Base-by-base conservation (phyloP, 441 rosid species). In the Jatropha multifida region DNA sequence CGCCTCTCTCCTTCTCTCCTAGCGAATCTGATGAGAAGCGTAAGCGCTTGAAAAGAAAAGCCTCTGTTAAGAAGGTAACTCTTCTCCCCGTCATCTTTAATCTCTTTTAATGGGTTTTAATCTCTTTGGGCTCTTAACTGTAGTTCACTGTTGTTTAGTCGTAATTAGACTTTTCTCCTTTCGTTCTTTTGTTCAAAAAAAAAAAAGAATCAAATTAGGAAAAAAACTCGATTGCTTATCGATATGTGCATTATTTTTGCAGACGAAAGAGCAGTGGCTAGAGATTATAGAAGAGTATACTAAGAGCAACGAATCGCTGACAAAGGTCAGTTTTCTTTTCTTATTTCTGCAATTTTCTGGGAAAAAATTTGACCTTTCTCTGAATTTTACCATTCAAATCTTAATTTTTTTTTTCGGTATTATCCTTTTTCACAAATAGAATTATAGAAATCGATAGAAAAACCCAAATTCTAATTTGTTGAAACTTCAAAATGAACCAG, bases 11-110 rank as follows among this genome's bases (percentile, higher is more conserved):
- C 1, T 82, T 82, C 72, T 61, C 76, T 17, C 82, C 85, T 0
- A 83, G 86, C 48, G 89, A 86, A 80, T 79, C 85, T 62, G 88
- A 84, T 12, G 90, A 78, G 67, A 82, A 77, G 55, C 75, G 73
- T 37, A 80, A 70, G 40, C 77, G 74, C 63, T 37, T 42, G 9
- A 85, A 75, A 41, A 51, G 71, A 62, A 77, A 70, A 62, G 7
- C 61, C 71, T 72, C 78, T 37, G 61, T 69, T n/a, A 72, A 76
- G 77, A 80, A 63, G 85, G 88, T 80, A 20, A 7, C n/a, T 68
- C 2, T 12, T 18, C 44, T 7, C 8, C 51, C 26, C 37, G 6
- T 18, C 8, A 13, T 20, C 63, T 32, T 13, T 32, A 32, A 32
- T 32, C 32, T 32, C 32, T 32, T 32, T 32, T 32, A 32, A 32